Evolutionary conservation across 2,329 filamentous ascomycete genomes (phyloP).

Genomic region (Epichloe typhina): DNA sequence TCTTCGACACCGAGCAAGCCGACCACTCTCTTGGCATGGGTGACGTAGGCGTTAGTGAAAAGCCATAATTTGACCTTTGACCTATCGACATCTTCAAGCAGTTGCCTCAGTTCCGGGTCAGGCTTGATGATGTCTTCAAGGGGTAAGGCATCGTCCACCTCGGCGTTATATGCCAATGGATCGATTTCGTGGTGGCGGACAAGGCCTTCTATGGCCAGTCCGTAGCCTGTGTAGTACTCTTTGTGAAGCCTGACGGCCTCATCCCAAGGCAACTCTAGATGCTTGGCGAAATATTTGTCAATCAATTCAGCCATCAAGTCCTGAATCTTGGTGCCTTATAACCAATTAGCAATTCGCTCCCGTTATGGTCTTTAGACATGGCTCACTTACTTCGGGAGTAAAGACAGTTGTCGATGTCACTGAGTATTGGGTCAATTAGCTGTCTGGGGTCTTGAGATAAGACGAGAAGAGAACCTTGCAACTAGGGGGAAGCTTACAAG

Average conservation of each 20-base stretch:
- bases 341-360: slow-evolving; percentile 2
- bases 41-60: slow-evolving; percentile 92
- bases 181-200: slow-evolving; percentile 92
- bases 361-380: not conserved
- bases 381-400: slow-evolving; percentile 64
- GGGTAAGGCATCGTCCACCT: slow-evolving; percentile 90
- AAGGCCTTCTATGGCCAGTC: slow-evolving; percentile 90
- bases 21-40: slow-evolving; percentile 71
- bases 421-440: slow-evolving; percentile 27
- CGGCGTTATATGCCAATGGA: slow-evolving; percentile 81
- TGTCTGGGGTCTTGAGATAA: not conserved
- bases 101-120: slow-evolving; percentile 55
- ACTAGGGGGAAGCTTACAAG: slow-evolving; percentile 19
- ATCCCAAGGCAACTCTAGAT: slow-evolving; percentile 59
- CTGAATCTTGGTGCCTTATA: slow-evolving; percentile 61
- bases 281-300: slow-evolving; percentile 45
- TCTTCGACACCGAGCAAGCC: slow-evolving; percentile 71
- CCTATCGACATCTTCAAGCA: slow-evolving; percentile 73
- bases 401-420: slow-evolving; percentile 97
- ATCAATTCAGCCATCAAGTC: slow-evolving; percentile 83
- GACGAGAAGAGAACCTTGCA: too few relatives aligned
- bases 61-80: slow-evolving; percentile 83
- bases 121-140: slow-evolving; percentile 75
- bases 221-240: slow-evolving; percentile 92
- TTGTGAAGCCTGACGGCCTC: slow-evolving; percentile 79